A percentile compares a stretch with the other conserved stretches of the same genome.
These are phyloP conservation scores for Batrachochytrium dendrobatidis DNA, from an alignment of 371 early-diverging fungal species.

Conservation along the genomic window DNA sequence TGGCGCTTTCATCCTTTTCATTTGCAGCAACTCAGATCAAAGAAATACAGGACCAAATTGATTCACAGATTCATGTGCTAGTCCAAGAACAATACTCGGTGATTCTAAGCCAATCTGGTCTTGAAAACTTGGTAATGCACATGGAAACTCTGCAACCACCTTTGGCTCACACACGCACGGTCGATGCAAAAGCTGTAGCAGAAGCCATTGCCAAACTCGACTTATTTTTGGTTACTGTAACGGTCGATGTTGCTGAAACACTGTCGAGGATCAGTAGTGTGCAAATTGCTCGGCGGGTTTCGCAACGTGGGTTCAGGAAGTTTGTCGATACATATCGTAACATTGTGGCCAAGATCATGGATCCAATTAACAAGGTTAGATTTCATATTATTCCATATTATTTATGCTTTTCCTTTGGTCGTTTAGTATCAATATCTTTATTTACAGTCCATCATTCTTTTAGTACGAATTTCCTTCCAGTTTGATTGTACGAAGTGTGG, in stretches of 20 bases:
- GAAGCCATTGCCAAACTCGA: slow-evolving; percentile 57
- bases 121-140: slow-evolving; percentile 24
- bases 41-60: slow-evolving; percentile 43
- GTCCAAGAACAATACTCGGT: slow-evolving; percentile 28
- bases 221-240: slow-evolving; percentile 48
- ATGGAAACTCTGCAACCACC: slow-evolving; percentile 29
- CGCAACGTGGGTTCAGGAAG: slow-evolving; percentile 24
- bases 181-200: slow-evolving; percentile 49
- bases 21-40: slow-evolving; percentile 41
- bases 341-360: slow-evolving; percentile 51
- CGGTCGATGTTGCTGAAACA: slow-evolving; percentile 45
- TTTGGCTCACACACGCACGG: slow-evolving; percentile 47
- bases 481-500: slow-evolving; percentile 59
- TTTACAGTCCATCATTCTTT: too few species aligned
- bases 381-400: too few species aligned
- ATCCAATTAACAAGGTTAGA: slow-evolving; percentile 46
- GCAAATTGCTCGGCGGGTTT: slow-evolving; percentile 26
- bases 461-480: slow-evolving; percentile 56
- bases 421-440: too few species aligned
- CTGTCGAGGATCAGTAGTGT: slow-evolving; percentile 40
- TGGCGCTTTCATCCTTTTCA: slow-evolving; percentile 39
- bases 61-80: slow-evolving; percentile 41
- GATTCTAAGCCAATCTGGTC: slow-evolving; percentile 37
- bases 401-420: not conserved
- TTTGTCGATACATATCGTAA: slow-evolving; percentile 59